Evolutionary conservation across 2,329 filamentous ascomycete species (phyloP), one percentile per base, ranked within the genome.

Genomic region (Beauveria asiatica): DNA sequence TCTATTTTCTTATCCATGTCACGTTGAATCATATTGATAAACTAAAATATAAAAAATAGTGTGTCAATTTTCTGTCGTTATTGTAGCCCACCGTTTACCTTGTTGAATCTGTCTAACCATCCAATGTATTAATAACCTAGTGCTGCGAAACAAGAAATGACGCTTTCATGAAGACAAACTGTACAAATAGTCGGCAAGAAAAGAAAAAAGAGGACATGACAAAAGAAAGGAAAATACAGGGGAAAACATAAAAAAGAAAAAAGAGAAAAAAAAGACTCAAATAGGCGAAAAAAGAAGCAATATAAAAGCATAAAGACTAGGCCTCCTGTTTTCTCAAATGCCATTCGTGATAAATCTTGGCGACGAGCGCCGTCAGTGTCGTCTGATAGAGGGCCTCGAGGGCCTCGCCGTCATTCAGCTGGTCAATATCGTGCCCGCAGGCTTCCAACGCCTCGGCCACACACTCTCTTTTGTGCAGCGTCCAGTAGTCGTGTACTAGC

Each of bases 381-480:
- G 13, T 8, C 13, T 42, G 3, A 39, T 51, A 51, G 21, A 58
- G 37, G 5, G 23, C 17, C 3, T 27, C 3, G 23, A 62, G 39
- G 59, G 65, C 19, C 41, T 57, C 19, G 51, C 49, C 16, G 61
- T 63, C 11, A 8, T 65, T 68, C 1, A 70, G 62, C 62, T 75
- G 67, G 19, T 65, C 64, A 1, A 68, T 7, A 23, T 21, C 17
- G 17, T 48, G 16, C 4, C 55, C 55, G 33, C 21, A 50, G 11
- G 45, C 45, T 17, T 41, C 10, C 10, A 57, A 21, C 13, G 30
- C 45, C n/a, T 6, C 23, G 3, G 45, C 13, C 30, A 57, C 33
- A n/a, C 55, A 57, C 2, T 21, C 33, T 23, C 19, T n/a, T 7
- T n/a, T 23, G 17, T 39, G 8, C 21, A 30, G n/a, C 13, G 21